Conservation (phyloP, 176 grass and related monocot genomes). For the Tillandsia leiboldiana region DNA sequence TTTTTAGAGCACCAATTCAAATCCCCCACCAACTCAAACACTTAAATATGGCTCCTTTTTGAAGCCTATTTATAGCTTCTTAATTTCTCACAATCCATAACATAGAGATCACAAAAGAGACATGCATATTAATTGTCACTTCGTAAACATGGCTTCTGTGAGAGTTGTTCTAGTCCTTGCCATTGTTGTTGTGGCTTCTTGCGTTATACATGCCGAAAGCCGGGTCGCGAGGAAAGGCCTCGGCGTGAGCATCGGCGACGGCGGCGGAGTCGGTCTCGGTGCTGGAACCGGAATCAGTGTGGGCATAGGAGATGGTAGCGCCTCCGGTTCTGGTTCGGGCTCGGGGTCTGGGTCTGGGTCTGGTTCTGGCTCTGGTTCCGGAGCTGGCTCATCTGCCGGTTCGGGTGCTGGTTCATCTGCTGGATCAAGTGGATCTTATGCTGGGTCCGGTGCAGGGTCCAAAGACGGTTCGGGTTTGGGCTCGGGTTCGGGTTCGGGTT, state of each 20-base stretch:
- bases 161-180: slow-evolving; percentile 19
- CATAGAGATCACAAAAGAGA: not conserved
- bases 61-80: not conserved
- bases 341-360: slow-evolving; percentile 11
- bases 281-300: not conserved
- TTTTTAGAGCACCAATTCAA: not conserved
- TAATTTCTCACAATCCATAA: not conserved
- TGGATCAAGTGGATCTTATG: not conserved
- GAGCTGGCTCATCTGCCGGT: not conserved
- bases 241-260: slow-evolving; percentile 36
- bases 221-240: slow-evolving; percentile 52
- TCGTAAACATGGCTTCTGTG: slow-evolving; percentile 19
- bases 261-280: slow-evolving; percentile 16
- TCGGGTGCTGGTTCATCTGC: slow-evolving; percentile 1
- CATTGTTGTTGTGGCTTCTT: slow-evolving; percentile 4
- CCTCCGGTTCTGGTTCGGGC: not conserved
- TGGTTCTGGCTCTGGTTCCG: not conserved
- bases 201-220: slow-evolving; percentile 18
- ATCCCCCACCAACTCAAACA: not conserved
- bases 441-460: slow-evolving; percentile 18
- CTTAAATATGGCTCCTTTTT: not conserved
- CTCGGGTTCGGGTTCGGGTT: slow-evolving; percentile 16
- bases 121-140: not conserved
- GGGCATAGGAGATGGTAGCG: not conserved
- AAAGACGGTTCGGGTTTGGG: slow-evolving; percentile 14